Percentiles rank a stretch among this genome's conserved stretches.
phyloP scores from a whole-genome alignment of 208 protist genomes.

The Leishmania mexicana region DNA sequence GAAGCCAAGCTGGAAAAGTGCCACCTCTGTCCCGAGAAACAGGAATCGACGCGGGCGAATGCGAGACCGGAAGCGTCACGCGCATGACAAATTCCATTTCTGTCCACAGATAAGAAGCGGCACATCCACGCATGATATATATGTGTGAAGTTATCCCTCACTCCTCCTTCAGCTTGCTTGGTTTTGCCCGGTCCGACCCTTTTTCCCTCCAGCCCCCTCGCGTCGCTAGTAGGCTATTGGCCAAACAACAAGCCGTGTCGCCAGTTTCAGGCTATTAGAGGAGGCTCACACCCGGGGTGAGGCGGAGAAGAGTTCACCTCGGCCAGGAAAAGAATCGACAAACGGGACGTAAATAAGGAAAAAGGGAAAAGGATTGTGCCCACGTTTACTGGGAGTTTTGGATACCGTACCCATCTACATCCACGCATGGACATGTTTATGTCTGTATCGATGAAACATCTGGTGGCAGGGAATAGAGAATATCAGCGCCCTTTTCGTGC shows the following conservation, averaged over 20 bases:
- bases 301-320: background rate
- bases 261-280: background rate
- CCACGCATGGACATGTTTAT: background rate
- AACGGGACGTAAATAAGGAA: background rate
- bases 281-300: background rate
- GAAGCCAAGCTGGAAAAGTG: background rate
- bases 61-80: background rate
- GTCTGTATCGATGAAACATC: background rate
- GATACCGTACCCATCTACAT: background rate
- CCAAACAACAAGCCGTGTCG: background rate
- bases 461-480: background rate
- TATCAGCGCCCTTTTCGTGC: background rate
- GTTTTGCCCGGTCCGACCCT: background rate
- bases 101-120: background rate
- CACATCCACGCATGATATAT: background rate
- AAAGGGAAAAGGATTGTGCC: background rate
- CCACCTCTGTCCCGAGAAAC: background rate
- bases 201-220: background rate
- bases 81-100: background rate
- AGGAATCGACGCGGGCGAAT: background rate
- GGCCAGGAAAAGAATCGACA: background rate
- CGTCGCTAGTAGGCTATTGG: background rate
- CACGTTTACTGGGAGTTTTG: background rate
- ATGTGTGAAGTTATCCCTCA: background rate
- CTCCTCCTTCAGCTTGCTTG: background rate